A percentile compares a stretch with the other conserved stretches of the same genome.
Evolutionary conservation across 805 yeast genomes (phyloP).

Genomic region (Hanseniaspora lindneri): DNA sequence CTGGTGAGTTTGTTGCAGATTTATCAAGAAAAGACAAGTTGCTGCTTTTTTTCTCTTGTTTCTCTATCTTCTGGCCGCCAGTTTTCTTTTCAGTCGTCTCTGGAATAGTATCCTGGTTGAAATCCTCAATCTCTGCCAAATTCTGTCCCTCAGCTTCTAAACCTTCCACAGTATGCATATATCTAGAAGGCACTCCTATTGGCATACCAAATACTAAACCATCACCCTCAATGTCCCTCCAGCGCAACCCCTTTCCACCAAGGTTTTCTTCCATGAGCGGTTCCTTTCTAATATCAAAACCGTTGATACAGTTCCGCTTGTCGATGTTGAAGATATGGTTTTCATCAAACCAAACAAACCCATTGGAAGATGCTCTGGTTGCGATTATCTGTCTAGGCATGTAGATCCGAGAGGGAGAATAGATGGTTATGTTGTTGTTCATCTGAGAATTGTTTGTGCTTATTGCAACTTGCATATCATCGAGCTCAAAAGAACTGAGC

Average conservation of each 20-base stretch:
- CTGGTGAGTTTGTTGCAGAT: background rate
- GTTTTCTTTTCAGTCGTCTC: background rate
- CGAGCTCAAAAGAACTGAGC: background rate
- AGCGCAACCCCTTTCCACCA: slow-evolving; percentile 23
- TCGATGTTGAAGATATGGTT: slow-evolving; percentile 28
- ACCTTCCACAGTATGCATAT: background rate
- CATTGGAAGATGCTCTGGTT: slow-evolving; percentile 25
- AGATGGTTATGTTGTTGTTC: slow-evolving; percentile 54
- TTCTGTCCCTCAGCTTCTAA: background rate
- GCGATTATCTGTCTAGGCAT: slow-evolving; percentile 46
- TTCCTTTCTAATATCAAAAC: slow-evolving; percentile 27
- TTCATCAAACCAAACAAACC: slow-evolving; percentile 30
- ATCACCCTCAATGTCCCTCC: slow-evolving; percentile 31
- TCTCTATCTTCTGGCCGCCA: background rate
- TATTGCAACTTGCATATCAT: slow-evolving; percentile 43
- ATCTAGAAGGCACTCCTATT: slow-evolving; percentile 2
- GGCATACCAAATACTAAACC: slow-evolving; percentile 24
- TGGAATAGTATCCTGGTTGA: background rate
- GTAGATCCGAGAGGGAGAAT: slow-evolving; percentile 57
- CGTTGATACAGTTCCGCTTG: slow-evolving; percentile 26
- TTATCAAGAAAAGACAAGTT: background rate
- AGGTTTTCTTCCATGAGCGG: slow-evolving; percentile 27
- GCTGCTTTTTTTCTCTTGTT: background rate
- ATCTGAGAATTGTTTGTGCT: slow-evolving; percentile 46
- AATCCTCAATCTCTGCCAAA: background rate